These are phyloP conservation scores for Maudiozyma saulgeensis DNA, from an alignment of 805 yeast genomes.

Conservation along the genomic window DNA sequence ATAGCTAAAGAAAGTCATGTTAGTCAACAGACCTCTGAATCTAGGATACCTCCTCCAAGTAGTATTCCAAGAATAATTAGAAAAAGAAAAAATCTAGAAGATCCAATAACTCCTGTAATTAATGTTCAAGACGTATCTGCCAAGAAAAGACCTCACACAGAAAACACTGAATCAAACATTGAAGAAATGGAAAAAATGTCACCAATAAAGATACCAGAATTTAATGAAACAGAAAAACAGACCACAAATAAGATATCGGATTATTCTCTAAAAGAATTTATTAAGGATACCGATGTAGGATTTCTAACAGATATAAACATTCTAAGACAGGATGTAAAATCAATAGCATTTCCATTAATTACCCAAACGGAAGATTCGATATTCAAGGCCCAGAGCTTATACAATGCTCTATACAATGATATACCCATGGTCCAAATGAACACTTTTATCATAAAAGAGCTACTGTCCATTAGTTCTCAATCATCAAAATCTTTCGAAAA, in stretches of 20 bases:
- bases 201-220: slow-evolving; percentile 13
- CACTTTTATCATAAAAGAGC: slow-evolving; percentile 46
- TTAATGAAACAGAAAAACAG: slow-evolving; percentile 2
- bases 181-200: slow-evolving; percentile 22
- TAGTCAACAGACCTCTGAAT: not conserved
- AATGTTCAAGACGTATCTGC: not conserved
- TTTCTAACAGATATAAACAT: slow-evolving; percentile 12
- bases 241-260: not conserved
- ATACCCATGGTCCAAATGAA: slow-evolving; percentile 34
- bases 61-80: slow-evolving; percentile 2
- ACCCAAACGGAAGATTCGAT: slow-evolving; percentile 1
- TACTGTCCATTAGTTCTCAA: slow-evolving; percentile 40
- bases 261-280: slow-evolving; percentile 12
- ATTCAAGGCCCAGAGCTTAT: slow-evolving; percentile 9
- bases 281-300: slow-evolving; percentile 14
- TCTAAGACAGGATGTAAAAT: slow-evolving; percentile 5
- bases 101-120: not conserved
- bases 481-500: slow-evolving; percentile 40
- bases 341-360: slow-evolving; percentile 6
- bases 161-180: slow-evolving; percentile 13
- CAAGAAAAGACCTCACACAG: not conserved
- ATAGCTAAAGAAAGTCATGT: slow-evolving; percentile 2
- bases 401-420: slow-evolving; percentile 16
- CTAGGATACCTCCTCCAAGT: slow-evolving; percentile 1
- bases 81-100: not conserved